These are phyloP conservation scores for Barnettozyma sp. DNA, from an alignment of 805 yeast genomes.

Conservation along the genomic window DNA sequence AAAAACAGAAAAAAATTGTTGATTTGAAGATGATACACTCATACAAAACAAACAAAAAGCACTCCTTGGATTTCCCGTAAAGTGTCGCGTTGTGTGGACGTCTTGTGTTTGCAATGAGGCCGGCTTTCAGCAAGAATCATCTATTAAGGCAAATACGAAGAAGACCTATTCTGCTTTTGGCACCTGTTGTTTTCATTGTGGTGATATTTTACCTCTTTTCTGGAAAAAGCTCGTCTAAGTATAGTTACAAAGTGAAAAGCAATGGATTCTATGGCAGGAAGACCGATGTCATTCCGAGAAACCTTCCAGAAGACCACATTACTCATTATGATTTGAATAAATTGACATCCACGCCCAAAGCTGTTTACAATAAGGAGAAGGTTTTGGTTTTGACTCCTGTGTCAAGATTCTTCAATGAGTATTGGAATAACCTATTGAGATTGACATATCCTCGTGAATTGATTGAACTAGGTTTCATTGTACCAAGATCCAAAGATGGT, in stretches of 20 bases:
- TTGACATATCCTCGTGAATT: constrained; percentile 79
- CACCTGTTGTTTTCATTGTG: constrained; percentile 39
- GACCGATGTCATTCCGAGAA: constrained; percentile 52
- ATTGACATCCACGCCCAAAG: constrained; percentile 62
- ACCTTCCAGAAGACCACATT: constrained; percentile 65
- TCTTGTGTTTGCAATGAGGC: constrained; percentile 16
- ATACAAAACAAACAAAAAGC: constrained; percentile 1
- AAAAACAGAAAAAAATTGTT: too few relatives aligned
- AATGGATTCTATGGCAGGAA: constrained; percentile 33
- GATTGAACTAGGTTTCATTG: constrained; percentile 84
- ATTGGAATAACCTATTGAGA: constrained; percentile 78
- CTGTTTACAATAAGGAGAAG: constrained; percentile 71
- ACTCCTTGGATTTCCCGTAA: not conserved
- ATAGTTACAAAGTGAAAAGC: constrained; percentile 24
- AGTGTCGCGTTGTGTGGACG: too few relatives aligned
- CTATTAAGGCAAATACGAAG: constrained; percentile 52
- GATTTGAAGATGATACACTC: constrained; percentile 1
- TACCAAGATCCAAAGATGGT: constrained; percentile 79
- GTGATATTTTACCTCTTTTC: constrained; percentile 37
- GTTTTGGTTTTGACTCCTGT: constrained; percentile 86
- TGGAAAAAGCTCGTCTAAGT: constrained; percentile 27
- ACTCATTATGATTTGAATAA: constrained; percentile 80
- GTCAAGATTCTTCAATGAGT: constrained; percentile 75
- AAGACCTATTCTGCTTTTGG: constrained; percentile 43
- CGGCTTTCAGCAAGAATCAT: constrained; percentile 25